Evolutionary conservation across 345 rosid species (phyloP), one percentile per base, ranked within the genome.

Genomic region (Garcia nutans): DNA sequence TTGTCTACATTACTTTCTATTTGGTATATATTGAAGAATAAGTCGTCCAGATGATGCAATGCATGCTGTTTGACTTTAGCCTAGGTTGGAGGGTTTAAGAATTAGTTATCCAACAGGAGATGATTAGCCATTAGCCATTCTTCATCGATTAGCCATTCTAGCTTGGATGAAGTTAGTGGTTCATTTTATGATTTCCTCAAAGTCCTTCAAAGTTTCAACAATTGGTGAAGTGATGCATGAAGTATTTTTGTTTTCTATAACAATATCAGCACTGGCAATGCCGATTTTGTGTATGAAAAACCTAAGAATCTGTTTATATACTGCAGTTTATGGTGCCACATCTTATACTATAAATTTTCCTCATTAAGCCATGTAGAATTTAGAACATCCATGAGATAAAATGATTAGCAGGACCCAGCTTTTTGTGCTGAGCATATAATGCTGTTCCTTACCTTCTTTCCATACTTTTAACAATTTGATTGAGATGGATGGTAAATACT

Each of bases 221-320:
- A n/a, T 10, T 54, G 57, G 44, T 65, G 55, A 68, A 62, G 17
- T 28, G 49, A 41, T 24, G 70, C 60, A 63, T 74, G 52, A 19
- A 73, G 52, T 47, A 37, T 22, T 66, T 31, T 13, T 47, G 47
- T 67, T 16, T 37, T 73, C 44, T 68, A 17, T 19, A 69, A 68
- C 58, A 6, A 10, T 28, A 28, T 10, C 2, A 47, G n/a, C 23
- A 16, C 3, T 28, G 22, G 16, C 56, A 52, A 54, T 0, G 31
- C 28, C 23, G 50, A 26, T 31, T 69, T 69, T 19, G 10, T 16
- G 20, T 28, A 49, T 54, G 37, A 49, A 57, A 63, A 24, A 65
- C 19, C 2, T 13, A 50, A 50, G 26, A 60, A 26, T 37, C 65
- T 24, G 65, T 31, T 31, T 1, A 60, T 15, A 12, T 60, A 60